These are phyloP conservation scores for Coemansia asiatica DNA, from an alignment of 192 early-diverging fungal species.

Conservation along the genomic window DNA sequence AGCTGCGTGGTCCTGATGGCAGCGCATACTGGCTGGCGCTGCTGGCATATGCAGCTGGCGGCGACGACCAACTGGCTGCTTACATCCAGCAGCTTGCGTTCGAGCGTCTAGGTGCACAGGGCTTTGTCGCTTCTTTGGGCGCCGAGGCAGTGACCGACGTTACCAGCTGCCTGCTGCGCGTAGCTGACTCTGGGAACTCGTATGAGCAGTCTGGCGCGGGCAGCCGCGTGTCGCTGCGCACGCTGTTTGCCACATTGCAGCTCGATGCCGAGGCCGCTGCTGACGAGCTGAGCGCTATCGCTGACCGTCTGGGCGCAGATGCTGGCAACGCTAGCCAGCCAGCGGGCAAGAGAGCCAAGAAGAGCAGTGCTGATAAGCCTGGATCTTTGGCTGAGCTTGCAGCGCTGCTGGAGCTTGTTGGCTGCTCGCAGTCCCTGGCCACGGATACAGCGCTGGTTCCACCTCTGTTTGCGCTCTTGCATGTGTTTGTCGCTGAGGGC, in stretches of 20 bases:
- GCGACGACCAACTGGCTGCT: conserved; percentile 14
- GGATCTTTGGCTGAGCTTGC: conserved; percentile 59
- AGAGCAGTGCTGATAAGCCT: conserved; percentile 12
- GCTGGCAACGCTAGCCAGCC: conserved; percentile 25
- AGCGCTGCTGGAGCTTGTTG: conserved; percentile 73
- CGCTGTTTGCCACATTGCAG: conserved; percentile 22
- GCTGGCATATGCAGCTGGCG: conserved; percentile 23
- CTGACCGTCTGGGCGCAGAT: conserved; percentile 13
- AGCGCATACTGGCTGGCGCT: conserved; percentile 24
- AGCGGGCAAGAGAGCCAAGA: conserved; percentile 27
- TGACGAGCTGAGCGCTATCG: conserved; percentile 23
- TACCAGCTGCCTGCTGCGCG: conserved; percentile 29
- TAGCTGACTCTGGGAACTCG: conserved; percentile 26
- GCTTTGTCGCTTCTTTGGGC: conserved; percentile 21
- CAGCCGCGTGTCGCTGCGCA: conserved; percentile 26
- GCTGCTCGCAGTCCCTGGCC: conserved; percentile 59
- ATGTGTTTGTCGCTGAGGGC: conserved; percentile 60
- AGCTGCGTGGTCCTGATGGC: conserved; percentile 3
- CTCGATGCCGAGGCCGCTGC: conserved; percentile 35
- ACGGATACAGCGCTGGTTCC: conserved; percentile 60
- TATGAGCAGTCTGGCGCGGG: conserved; percentile 13
- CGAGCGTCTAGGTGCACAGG: conserved; percentile 21
- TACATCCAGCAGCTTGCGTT: conserved; percentile 47
- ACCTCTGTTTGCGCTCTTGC: conserved; percentile 72
- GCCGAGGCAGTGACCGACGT: conserved; percentile 6